These are phyloP conservation scores for Prosopis cineraria DNA, from an alignment of 306 rosid species.

Conservation along the genomic window DNA sequence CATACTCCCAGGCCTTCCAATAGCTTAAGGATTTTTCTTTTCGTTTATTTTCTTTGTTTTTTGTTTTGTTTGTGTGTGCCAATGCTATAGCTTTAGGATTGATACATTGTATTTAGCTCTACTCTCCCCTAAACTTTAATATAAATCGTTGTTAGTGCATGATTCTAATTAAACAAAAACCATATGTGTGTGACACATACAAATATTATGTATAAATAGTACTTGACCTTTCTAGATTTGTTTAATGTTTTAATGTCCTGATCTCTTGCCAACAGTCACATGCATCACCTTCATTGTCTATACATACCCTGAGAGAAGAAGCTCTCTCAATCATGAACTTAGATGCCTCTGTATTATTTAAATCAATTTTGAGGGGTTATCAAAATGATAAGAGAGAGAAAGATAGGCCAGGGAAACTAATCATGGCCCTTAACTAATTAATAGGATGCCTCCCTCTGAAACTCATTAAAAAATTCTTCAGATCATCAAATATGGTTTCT, in stretches of 20 bases:
- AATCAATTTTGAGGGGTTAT: slow-evolving; percentile 3
- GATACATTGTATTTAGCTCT: slow-evolving; percentile 47
- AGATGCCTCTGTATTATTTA: slow-evolving; percentile 45
- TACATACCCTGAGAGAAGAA: slow-evolving; percentile 30
- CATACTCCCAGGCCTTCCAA: slow-evolving; percentile 33
- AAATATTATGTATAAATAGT: not conserved
- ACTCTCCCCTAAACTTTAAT: slow-evolving; percentile 28
- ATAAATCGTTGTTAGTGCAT: slow-evolving; percentile 39
- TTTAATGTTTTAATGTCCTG: slow-evolving; percentile 31
- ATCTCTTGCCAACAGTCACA: slow-evolving; percentile 48
- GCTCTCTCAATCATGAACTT: slow-evolving; percentile 59
- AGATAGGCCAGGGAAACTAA: slow-evolving; percentile 25
- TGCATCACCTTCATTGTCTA: slow-evolving; percentile 49
- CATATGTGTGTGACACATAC: not conserved
- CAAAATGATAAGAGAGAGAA: slow-evolving; percentile 18
- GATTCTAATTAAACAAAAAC: slow-evolving; percentile 28
- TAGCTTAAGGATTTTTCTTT: not conserved
- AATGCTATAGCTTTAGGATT: slow-evolving; percentile 12
- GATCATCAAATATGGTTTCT: slow-evolving; percentile 23
- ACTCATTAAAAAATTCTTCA: slow-evolving; percentile 27
- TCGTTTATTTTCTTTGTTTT: not conserved
- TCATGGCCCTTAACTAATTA: slow-evolving; percentile 43
- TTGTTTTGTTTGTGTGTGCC: too few relatives aligned
- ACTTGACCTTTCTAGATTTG: slow-evolving; percentile 36
- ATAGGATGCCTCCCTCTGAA: slow-evolving; percentile 31